Percentiles rank a stretch among this genome's conserved stretches.
These are phyloP conservation scores for Myxozyma nipponensis DNA, from an alignment of 805 yeast species.

Conservation along the genomic window DNA sequence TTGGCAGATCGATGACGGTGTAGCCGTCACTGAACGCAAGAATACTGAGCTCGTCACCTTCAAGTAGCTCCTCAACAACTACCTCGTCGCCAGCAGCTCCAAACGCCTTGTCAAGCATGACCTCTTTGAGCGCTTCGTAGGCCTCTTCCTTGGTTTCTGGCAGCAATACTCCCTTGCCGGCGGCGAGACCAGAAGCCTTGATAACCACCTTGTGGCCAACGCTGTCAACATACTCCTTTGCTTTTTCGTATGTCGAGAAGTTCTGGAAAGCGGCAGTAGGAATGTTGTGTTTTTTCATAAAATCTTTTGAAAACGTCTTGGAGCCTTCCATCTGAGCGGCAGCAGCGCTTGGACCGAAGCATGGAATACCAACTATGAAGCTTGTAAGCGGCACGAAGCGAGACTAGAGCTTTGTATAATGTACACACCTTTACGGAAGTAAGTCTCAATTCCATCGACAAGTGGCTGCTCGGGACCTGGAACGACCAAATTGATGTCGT, in stretches of 20 bases:
- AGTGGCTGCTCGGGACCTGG: slow-evolving; percentile 99
- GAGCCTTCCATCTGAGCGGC: slow-evolving; percentile 98
- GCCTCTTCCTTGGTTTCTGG: slow-evolving; percentile 86
- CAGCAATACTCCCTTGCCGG: slow-evolving; percentile 96
- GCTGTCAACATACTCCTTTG: slow-evolving; percentile 62
- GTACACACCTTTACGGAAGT: slow-evolving; percentile 49
- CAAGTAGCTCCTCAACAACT: slow-evolving; percentile 91
- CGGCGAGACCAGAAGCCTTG: slow-evolving; percentile 97
- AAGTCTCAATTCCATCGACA: slow-evolving; percentile 82
- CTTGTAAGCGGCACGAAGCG: background rate
- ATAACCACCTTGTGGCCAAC: slow-evolving; percentile 77
- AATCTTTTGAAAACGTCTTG: slow-evolving; percentile 87
- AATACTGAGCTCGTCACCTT: slow-evolving; percentile 94
- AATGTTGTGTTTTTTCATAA: slow-evolving; percentile 85
- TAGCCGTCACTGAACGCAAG: slow-evolving; percentile 93
- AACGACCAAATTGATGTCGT: slow-evolving; percentile 67
- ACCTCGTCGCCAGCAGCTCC: slow-evolving; percentile 94
- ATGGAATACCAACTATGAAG: slow-evolving; percentile 81
- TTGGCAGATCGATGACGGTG: slow-evolving; percentile 82
- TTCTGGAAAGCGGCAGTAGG: slow-evolving; percentile 90
- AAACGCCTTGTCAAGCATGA: slow-evolving; percentile 85
- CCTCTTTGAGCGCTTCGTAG: slow-evolving; percentile 69
- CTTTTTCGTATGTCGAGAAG: slow-evolving; percentile 72
- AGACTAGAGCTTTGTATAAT: background rate
- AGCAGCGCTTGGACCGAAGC: slow-evolving; percentile 88